phyloP scores from a whole-genome alignment of 1,284 basidiomycete genomes.

The Leccinum pachyderme region DNA sequence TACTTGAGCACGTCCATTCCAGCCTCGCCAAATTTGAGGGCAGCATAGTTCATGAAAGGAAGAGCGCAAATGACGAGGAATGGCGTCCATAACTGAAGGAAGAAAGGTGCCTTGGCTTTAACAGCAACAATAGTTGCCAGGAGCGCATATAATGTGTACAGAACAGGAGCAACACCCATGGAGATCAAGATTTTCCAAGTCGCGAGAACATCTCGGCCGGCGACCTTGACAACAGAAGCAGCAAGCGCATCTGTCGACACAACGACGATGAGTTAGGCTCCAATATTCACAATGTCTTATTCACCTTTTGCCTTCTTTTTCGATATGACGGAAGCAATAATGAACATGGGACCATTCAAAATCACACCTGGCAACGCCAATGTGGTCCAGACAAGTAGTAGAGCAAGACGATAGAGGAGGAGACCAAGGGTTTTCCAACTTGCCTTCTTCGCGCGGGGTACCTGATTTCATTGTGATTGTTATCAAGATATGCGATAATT shows the following conservation, averaged over 20 bases:
- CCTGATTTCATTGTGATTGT: conserved; percentile 41
- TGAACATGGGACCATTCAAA: conserved; percentile 93
- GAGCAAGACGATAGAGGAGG: conserved; percentile 79
- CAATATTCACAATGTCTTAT: conserved; percentile 7
- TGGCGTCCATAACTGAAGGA: conserved; percentile 78
- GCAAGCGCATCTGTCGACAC: conserved; percentile 82
- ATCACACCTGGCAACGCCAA: conserved; percentile 94
- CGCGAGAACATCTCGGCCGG: conserved; percentile 92
- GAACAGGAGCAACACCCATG: conserved; percentile 83
- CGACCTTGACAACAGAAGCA: conserved; percentile 94
- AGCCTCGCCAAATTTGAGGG: conserved; percentile 97
- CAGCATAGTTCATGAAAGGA: conserved; percentile 91
- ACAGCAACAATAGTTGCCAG: conserved; percentile 78
- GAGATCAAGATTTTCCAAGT: conserved; percentile 99
- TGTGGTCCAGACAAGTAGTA: conserved; percentile 83
- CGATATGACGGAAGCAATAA: conserved; percentile 88
- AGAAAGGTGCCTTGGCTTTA: conserved; percentile 61
- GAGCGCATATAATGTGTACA: conserved; percentile 85
- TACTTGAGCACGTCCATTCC: conserved; percentile 98
- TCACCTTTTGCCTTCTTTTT: conserved; percentile 88
- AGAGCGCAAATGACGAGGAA: conserved; percentile 75
- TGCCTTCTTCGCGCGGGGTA: conserved; percentile 78
- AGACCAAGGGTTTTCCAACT: conserved; percentile 89
- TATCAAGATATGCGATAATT: not conserved
- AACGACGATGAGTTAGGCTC: conserved; percentile 7